Evolutionary conservation across 345 rosid species (phyloP).

Genomic region (Clausena lansium): DNA sequence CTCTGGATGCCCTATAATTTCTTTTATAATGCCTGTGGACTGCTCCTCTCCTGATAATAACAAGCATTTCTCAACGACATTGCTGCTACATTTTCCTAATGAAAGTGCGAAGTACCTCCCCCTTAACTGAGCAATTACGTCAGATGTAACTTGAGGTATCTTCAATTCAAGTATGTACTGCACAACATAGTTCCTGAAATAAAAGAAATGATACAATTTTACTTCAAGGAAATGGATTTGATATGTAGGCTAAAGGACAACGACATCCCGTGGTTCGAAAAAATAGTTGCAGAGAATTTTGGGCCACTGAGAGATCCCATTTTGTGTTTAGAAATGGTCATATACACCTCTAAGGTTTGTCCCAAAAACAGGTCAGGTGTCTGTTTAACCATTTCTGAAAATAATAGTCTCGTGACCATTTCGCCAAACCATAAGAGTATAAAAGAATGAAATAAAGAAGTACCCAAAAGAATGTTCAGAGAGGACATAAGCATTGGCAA

Average conservation of each 20-base stretch:
- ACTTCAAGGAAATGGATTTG: neutral
- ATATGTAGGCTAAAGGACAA: neutral
- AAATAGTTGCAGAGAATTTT: no score
- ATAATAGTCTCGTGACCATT: no score
- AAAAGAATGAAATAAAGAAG: neutral
- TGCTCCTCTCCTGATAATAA: slow-evolving; percentile 4
- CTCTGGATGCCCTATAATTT: slow-evolving; percentile 18
- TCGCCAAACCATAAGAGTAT: neutral
- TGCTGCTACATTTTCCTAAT: slow-evolving; percentile 35
- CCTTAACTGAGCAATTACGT: slow-evolving; percentile 21
- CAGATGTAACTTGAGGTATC: neutral
- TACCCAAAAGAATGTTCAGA: slow-evolving; percentile 44
- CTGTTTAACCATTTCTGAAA: no score
- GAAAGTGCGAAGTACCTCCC: slow-evolving; percentile 36
- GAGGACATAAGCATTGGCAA: slow-evolving; percentile 25
- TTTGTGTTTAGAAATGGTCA: no score
- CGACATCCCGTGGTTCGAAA: no score
- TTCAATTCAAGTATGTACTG: slow-evolving; percentile 30
- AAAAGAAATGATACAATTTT: neutral
- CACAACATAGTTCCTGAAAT: slow-evolving; percentile 49
- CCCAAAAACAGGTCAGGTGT: no score
- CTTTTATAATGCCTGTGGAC: slow-evolving; percentile 20
- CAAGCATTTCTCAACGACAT: slow-evolving; percentile 56
- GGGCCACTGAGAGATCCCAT: no score
- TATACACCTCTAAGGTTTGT: no score